Percentiles rank a stretch among this genome's conserved stretches.
Evolutionary conservation across 441 rosid species (phyloP).

Genomic region (Eutrema salsugineum): DNA sequence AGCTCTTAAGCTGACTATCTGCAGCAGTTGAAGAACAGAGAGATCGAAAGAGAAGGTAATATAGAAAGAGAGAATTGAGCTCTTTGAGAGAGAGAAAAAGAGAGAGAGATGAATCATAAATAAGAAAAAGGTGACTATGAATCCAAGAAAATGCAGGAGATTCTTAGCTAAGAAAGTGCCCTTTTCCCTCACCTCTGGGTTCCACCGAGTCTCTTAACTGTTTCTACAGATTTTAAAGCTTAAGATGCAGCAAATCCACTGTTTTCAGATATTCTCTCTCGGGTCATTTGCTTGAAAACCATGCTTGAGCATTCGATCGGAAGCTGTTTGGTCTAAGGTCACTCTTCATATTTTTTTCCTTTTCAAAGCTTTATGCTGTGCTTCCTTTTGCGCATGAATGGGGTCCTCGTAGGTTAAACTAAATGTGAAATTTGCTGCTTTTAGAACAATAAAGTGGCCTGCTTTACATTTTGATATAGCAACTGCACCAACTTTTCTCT

Average conservation of each 20-base stretch:
- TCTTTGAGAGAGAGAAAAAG: background rate
- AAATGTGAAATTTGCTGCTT: constrained; percentile 21
- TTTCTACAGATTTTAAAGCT: background rate
- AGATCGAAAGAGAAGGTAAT: background rate
- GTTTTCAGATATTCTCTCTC: constrained; percentile 8
- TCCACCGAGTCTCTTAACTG: background rate
- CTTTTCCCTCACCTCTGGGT: background rate
- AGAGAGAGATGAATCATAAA: background rate
- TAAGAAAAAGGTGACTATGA: constrained; percentile 12
- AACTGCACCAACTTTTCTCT: constrained; percentile 27
- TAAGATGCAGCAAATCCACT: constrained; percentile 12
- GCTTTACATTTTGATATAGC: constrained; percentile 33
- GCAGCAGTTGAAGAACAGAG: constrained; percentile 1
- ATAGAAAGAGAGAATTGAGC: background rate
- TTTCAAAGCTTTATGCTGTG: constrained; percentile 20
- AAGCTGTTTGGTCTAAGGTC: constrained; percentile 17
- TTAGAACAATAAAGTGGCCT: constrained; percentile 28
- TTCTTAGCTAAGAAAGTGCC: background rate
- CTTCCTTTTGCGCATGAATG: constrained; percentile 25
- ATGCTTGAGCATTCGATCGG: constrained; percentile 12
- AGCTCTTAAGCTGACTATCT: too few relatives aligned
- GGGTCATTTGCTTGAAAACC: constrained; percentile 12
- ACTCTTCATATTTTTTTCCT: background rate
- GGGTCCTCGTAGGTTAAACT: constrained; percentile 27
- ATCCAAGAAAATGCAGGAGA: constrained; percentile 15